Evolutionary conservation across 768 basidiomycete species (phyloP).

Genomic region (Heimioporus sp.): DNA sequence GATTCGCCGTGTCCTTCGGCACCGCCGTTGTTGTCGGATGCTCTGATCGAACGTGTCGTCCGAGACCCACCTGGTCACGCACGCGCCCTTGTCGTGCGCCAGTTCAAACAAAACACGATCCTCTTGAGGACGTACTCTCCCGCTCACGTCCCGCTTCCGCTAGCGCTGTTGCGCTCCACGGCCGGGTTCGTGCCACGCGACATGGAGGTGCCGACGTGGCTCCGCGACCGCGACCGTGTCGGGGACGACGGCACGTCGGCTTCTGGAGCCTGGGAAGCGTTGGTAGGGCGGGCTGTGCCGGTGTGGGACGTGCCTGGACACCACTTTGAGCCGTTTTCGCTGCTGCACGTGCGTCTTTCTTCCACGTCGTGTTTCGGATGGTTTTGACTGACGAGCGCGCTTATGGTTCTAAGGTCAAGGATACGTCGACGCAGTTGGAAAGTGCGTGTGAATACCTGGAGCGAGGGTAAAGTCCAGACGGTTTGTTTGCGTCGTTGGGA

Average conservation of each 20-base stretch:
- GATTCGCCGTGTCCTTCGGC: slow-evolving; percentile 61
- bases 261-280: slow-evolving; percentile 46
- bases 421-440: too few species aligned
- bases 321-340: slow-evolving; percentile 60
- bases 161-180: slow-evolving; percentile 54
- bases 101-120: slow-evolving; percentile 48
- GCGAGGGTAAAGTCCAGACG: too few species aligned
- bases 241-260: slow-evolving; percentile 12
- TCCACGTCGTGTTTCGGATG: background rate
- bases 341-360: slow-evolving; percentile 45
- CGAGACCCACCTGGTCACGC: slow-evolving; percentile 25
- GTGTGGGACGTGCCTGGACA: slow-evolving; percentile 61
- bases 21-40: slow-evolving; percentile 50
- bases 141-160: slow-evolving; percentile 23
- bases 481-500: too few species aligned
- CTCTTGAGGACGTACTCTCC: slow-evolving; percentile 45
- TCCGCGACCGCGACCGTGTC: slow-evolving; percentile 43
- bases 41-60: slow-evolving; percentile 49
- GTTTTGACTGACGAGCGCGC: too few species aligned
- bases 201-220: slow-evolving; percentile 46
- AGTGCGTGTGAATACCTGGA: too few species aligned
- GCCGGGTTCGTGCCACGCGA: slow-evolving; percentile 41
- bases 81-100: slow-evolving; percentile 38
- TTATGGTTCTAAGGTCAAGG: too few species aligned
- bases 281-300: slow-evolving; percentile 38